Percentiles rank a stretch among this genome's conserved stretches.
Evolutionary conservation across 1,284 basidiomycete species (phyloP).

Genomic region (Malassezia vespertilionis): DNA sequence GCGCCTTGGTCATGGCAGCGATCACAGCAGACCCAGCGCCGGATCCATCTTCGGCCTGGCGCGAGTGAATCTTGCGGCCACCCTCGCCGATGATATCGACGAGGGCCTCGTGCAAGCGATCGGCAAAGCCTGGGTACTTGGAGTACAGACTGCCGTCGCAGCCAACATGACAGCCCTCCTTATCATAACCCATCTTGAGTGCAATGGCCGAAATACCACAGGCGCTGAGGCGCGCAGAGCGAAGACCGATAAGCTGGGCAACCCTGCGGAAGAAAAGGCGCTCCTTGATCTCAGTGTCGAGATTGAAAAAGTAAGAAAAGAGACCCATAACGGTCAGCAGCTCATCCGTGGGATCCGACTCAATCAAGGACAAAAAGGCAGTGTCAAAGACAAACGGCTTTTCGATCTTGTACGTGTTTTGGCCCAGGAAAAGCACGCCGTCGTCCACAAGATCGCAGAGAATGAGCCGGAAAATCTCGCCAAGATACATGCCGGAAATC

Average conservation of each 20-base stretch:
- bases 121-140: slow-evolving; percentile 43
- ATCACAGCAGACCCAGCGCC: slow-evolving; percentile 44
- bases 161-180: slow-evolving; percentile 40
- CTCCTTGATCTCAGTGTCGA: slow-evolving; percentile 43
- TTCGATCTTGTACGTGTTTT: slow-evolving; percentile 92
- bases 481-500: slow-evolving; percentile 92
- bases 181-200: slow-evolving; percentile 41
- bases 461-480: slow-evolving; percentile 86
- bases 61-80: slow-evolving; percentile 30
- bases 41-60: slow-evolving; percentile 44
- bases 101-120: slow-evolving; percentile 41
- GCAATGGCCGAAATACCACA: slow-evolving; percentile 44
- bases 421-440: slow-evolving; percentile 89
- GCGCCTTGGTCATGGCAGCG: slow-evolving; percentile 42
- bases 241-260: slow-evolving; percentile 53
- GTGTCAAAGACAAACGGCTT: slow-evolving; percentile 86
- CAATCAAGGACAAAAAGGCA: slow-evolving; percentile 90
- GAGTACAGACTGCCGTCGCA: slow-evolving; percentile 38
- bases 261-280: slow-evolving; percentile 54
- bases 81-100: slow-evolving; percentile 44
- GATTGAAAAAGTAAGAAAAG: slow-evolving; percentile 55
- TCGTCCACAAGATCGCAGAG: slow-evolving; percentile 92
- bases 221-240: slow-evolving; percentile 39
- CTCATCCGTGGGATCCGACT: slow-evolving; percentile 96
- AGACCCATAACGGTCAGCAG: slow-evolving; percentile 90